Percentiles rank a stretch among this genome's conserved stretches.
phyloP scores from a whole-genome alignment of 805 yeast genomes.

The Metschnikowia dekortorum region DNA sequence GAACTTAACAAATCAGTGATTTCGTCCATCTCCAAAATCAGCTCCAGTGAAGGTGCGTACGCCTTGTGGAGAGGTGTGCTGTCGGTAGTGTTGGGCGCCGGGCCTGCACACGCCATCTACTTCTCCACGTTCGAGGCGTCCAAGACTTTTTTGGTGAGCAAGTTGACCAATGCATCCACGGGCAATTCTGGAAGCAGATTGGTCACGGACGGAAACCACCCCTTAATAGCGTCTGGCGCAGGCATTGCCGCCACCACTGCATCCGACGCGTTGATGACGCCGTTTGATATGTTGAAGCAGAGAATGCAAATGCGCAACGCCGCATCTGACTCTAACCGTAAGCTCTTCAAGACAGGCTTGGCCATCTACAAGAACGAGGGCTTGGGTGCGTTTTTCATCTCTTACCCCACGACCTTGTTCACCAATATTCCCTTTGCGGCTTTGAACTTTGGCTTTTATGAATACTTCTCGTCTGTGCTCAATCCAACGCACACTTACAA shows the following conservation, averaged over 20 bases:
- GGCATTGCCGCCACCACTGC: conserved; percentile 93
- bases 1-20: conserved; percentile 44
- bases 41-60: conserved; percentile 82
- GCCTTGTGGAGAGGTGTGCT: conserved; percentile 93
- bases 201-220: conserved; percentile 66
- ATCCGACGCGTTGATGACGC: conserved; percentile 94
- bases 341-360: conserved; percentile 36
- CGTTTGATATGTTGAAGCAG: conserved; percentile 92
- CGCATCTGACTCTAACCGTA: conserved; percentile 20
- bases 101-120: conserved; percentile 97
- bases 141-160: conserved; percentile 52
- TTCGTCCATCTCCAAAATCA: conserved; percentile 65
- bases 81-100: conserved; percentile 93
- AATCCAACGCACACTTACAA: conserved; percentile 79
- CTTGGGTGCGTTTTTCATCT: conserved; percentile 75
- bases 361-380: conserved; percentile 61
- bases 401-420: conserved; percentile 89
- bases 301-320: conserved; percentile 66
- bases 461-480: conserved; percentile 67
- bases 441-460: conserved; percentile 88
- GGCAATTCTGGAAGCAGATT: conserved; percentile 35
- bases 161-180: conserved; percentile 25
- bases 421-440: conserved; percentile 96
- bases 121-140: conserved; percentile 89
- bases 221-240: conserved; percentile 77